Evolutionary conservation across 1,284 basidiomycete species (phyloP).

Genomic region (Ustilago xerochloae): DNA sequence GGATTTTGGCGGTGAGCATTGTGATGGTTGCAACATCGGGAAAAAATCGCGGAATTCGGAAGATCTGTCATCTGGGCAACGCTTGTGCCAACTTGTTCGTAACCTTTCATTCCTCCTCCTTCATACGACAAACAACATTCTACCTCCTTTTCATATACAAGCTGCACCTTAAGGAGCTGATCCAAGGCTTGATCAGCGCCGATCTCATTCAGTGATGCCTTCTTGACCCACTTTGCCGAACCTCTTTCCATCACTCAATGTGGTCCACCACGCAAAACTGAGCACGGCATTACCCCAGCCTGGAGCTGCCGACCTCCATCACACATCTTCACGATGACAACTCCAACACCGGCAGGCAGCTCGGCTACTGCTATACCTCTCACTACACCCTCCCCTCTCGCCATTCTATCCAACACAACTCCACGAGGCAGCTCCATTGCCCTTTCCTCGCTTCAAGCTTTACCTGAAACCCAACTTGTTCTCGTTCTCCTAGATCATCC

Average conservation of each 20-base stretch:
- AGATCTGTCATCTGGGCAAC: background rate
- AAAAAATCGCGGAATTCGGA: constrained; percentile 9
- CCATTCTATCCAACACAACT: constrained; percentile 31
- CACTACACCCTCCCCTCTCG: constrained; percentile 39
- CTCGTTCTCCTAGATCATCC: constrained; percentile 44
- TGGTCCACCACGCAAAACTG: background rate
- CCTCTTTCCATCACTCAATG: too few relatives aligned
- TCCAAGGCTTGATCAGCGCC: too few relatives aligned
- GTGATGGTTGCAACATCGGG: too few relatives aligned
- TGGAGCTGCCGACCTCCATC: background rate
- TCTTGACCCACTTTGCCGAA: too few relatives aligned
- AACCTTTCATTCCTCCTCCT: background rate
- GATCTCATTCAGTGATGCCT: too few relatives aligned
- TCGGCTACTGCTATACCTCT: constrained; percentile 18
- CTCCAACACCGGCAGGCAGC: constrained; percentile 34
- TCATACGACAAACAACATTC: background rate
- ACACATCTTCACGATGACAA: constrained; percentile 21
- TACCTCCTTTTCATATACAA: background rate
- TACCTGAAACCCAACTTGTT: constrained; percentile 45
- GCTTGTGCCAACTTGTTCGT: background rate
- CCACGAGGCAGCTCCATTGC: constrained; percentile 30
- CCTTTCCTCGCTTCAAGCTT: constrained; percentile 28
- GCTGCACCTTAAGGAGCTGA: too few relatives aligned
- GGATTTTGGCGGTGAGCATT: too few relatives aligned
- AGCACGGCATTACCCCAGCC: background rate